Evolutionary conservation across 2,329 filamentous ascomycete genomes (phyloP).

Genomic region (Fusarium gaditjirri): DNA sequence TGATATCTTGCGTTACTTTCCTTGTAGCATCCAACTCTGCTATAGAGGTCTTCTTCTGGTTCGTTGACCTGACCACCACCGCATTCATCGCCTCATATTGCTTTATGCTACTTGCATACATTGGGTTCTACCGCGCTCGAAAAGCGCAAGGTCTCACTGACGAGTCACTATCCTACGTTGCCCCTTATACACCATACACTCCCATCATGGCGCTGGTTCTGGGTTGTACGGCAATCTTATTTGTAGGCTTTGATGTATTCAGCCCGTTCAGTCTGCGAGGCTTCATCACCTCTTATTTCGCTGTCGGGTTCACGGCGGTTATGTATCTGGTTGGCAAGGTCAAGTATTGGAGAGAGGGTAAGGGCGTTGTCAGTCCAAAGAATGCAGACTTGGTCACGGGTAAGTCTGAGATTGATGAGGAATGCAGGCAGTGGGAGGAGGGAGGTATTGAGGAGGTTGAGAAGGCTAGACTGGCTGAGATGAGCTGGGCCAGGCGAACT

Average conservation of each 20-base stretch:
- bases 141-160: slow-evolving; percentile 58
- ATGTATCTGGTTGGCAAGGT: slow-evolving; percentile 56
- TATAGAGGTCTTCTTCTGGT: slow-evolving; percentile 60
- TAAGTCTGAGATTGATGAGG: slow-evolving; percentile 71
- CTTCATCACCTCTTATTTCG: slow-evolving; percentile 66
- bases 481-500: slow-evolving; percentile 47
- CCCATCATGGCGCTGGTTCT: slow-evolving; percentile 60
- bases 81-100: slow-evolving; percentile 66
- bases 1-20: slow-evolving; percentile 61
- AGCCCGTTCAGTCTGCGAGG: slow-evolving; percentile 58
- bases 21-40: slow-evolving; percentile 59
- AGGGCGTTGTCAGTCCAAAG: slow-evolving; percentile 8
- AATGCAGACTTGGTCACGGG: slow-evolving; percentile 55
- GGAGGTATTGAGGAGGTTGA: slow-evolving; percentile 58
- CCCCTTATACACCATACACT: slow-evolving; percentile 58
- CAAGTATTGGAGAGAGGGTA: slow-evolving; percentile 45
- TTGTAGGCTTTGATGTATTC: slow-evolving; percentile 68
- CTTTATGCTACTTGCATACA: slow-evolving; percentile 53
- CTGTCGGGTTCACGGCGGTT: slow-evolving; percentile 64
- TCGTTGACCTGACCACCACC: slow-evolving; percentile 64
- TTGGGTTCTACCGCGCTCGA: slow-evolving; percentile 60
- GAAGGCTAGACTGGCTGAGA: slow-evolving; percentile 47
- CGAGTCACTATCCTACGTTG: slow-evolving; percentile 60
- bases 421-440: slow-evolving; percentile 56
- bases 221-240: slow-evolving; percentile 60